Evolutionary conservation across 106 monocot genomes (phyloP).

Genomic region (Acanthochlamys bracteata): DNA sequence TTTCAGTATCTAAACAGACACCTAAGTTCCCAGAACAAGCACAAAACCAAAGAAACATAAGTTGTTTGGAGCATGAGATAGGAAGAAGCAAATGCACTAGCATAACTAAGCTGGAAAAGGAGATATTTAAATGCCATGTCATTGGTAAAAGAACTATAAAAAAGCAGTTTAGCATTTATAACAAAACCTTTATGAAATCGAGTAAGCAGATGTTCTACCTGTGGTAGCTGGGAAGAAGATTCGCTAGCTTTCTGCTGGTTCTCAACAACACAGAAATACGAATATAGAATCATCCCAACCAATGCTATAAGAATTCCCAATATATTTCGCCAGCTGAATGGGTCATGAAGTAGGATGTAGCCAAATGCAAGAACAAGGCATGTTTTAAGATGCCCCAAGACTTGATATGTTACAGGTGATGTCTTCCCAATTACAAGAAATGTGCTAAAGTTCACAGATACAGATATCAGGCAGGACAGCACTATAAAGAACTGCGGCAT

Average conservation of each 20-base stretch:
- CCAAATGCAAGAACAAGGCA: constrained; percentile 88
- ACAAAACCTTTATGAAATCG: neutral
- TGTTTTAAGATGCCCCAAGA: constrained; percentile 88
- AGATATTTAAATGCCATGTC: neutral
- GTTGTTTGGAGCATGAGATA: too few species aligned
- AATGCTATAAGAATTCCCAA: constrained; percentile 68
- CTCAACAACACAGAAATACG: constrained; percentile 70
- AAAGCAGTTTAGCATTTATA: neutral
- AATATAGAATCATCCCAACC: constrained; percentile 78
- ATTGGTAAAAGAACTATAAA: neutral
- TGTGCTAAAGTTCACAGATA: constrained; percentile 93
- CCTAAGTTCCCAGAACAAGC: too few species aligned
- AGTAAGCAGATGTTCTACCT: constrained; percentile 26
- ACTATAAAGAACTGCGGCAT: constrained; percentile 66
- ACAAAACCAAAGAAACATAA: too few species aligned
- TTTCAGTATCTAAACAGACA: too few species aligned
- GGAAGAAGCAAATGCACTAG: too few species aligned
- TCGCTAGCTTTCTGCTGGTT: constrained; percentile 63
- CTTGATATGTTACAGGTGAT: constrained; percentile 91
- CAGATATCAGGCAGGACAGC: constrained; percentile 77
- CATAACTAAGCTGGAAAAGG: too few species aligned
- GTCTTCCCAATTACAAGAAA: constrained; percentile 96
- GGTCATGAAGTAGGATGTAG: constrained; percentile 80
- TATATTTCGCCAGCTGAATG: constrained; percentile 87
- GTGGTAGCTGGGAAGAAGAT: constrained; percentile 28